Conservation (phyloP, 352 stramenopile species). For the Phytophthora rubi region DNA sequence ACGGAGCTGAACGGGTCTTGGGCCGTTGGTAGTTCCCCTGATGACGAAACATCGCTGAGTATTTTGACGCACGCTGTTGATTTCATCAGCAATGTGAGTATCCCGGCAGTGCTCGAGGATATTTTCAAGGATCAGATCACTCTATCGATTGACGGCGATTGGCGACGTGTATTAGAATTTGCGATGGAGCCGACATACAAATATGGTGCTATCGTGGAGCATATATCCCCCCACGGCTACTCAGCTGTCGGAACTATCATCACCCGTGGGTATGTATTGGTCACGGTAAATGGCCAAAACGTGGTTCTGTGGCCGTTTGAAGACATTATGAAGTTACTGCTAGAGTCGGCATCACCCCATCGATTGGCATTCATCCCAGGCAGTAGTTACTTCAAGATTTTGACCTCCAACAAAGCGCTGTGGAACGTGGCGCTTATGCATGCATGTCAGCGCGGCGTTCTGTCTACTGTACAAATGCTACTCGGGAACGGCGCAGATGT, state of each 20-base stretch:
- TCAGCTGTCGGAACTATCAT: slow-evolving; percentile 79
- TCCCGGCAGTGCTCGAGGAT: slow-evolving; percentile 87
- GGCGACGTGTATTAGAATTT: slow-evolving; percentile 80
- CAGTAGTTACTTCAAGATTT: slow-evolving; percentile 88
- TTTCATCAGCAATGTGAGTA: slow-evolving; percentile 87
- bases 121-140: slow-evolving; percentile 92
- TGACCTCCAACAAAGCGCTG: slow-evolving; percentile 86
- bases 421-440: slow-evolving; percentile 91
- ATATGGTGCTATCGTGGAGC: slow-evolving; percentile 80
- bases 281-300: slow-evolving; percentile 88
- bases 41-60: slow-evolving; percentile 71
- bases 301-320: slow-evolving; percentile 87
- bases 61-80: slow-evolving; percentile 85
- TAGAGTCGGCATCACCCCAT: slow-evolving; percentile 73
- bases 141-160: slow-evolving; percentile 89
- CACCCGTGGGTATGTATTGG: slow-evolving; percentile 77
- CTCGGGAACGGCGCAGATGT: slow-evolving; percentile 87
- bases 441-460: slow-evolving; percentile 83
- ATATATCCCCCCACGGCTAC: slow-evolving; percentile 77
- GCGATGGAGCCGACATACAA: slow-evolving; percentile 86
- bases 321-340: slow-evolving; percentile 69
- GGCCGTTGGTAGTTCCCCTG: slow-evolving; percentile 60
- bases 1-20: slow-evolving; percentile 78
- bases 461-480: slow-evolving; percentile 89
- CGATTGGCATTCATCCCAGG: slow-evolving; percentile 86